Conservation (phyloP, 192 early-diverging fungal genomes). For the Backusella sp. region DNA sequence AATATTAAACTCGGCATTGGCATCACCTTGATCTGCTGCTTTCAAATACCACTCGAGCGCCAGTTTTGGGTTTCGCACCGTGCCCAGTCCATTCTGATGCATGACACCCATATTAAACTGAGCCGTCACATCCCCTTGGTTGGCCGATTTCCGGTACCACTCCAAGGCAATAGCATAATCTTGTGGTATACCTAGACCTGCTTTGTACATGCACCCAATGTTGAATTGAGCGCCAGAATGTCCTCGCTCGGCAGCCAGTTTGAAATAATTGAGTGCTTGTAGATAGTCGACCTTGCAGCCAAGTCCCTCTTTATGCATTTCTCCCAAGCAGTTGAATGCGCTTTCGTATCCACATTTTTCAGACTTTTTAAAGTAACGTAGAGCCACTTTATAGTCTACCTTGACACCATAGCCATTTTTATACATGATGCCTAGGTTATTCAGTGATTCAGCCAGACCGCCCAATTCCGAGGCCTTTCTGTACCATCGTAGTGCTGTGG, state of each 20-base stretch:
- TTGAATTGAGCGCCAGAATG: not conserved
- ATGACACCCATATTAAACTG: not conserved
- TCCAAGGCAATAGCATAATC: not conserved
- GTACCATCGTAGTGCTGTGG: not conserved
- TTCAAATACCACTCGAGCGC: not conserved
- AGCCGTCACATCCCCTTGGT: not conserved
- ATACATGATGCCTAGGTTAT: not conserved
- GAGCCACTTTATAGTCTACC: not conserved
- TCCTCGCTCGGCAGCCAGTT: not conserved
- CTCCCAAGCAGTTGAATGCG: not conserved
- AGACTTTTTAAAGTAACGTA: not conserved
- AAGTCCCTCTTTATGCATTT: not conserved
- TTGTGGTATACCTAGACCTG: not conserved
- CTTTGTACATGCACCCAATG: not conserved
- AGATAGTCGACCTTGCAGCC: not conserved
- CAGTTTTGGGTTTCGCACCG: not conserved
- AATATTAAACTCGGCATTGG: not conserved
- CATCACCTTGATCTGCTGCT: not conserved
- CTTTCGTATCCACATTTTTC: not conserved
- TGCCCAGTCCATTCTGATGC: not conserved
- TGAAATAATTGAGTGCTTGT: not conserved
- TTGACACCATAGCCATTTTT: not conserved
- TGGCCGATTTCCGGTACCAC: not conserved
- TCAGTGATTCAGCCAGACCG: not conserved
- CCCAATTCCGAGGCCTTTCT: not conserved